These are phyloP conservation scores for Mitragyna speciosa DNA, from an alignment of 257 asterid species.

Conservation along the genomic window DNA sequence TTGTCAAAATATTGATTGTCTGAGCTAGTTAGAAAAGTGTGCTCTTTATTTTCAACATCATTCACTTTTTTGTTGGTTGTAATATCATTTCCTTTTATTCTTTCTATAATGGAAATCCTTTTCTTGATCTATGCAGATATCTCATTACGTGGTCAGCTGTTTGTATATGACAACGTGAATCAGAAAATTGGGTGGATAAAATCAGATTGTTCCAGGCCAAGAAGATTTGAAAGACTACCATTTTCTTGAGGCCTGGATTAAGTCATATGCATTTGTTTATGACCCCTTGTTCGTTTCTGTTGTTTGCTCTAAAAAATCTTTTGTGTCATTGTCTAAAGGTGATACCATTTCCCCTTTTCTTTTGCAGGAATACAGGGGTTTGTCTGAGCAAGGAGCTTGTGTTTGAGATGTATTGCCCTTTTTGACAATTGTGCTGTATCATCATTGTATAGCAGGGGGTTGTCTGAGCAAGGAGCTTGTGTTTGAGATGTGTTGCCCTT, in stretches of 20 bases:
- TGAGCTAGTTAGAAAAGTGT: not conserved
- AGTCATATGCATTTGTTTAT: not conserved
- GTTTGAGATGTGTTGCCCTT: not conserved
- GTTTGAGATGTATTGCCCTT: not conserved
- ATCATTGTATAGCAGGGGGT: not conserved
- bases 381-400: not conserved
- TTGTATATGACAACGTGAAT: slow-evolving; percentile 66
- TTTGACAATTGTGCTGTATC: not conserved
- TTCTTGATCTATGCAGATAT: slow-evolving; percentile 44
- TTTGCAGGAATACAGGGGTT: not conserved
- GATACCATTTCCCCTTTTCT: not conserved
- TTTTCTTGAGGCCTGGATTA: slow-evolving; percentile 19
- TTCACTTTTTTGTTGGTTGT: not conserved
- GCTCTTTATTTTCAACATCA: not conserved
- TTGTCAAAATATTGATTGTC: not conserved
- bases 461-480: not conserved
- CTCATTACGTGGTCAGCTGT: slow-evolving; percentile 58
- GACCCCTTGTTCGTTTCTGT: not conserved
- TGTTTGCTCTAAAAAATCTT: not conserved
- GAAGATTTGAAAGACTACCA: slow-evolving; percentile 26
- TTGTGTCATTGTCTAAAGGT: not conserved
- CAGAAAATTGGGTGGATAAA: slow-evolving; percentile 73
- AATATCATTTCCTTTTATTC: not conserved
- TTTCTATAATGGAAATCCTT: not conserved
- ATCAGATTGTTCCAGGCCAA: slow-evolving; percentile 61